Base-by-base conservation (phyloP, 2,329 filamentous ascomycete species). In the Ceratocystis eucalypticola region DNA sequence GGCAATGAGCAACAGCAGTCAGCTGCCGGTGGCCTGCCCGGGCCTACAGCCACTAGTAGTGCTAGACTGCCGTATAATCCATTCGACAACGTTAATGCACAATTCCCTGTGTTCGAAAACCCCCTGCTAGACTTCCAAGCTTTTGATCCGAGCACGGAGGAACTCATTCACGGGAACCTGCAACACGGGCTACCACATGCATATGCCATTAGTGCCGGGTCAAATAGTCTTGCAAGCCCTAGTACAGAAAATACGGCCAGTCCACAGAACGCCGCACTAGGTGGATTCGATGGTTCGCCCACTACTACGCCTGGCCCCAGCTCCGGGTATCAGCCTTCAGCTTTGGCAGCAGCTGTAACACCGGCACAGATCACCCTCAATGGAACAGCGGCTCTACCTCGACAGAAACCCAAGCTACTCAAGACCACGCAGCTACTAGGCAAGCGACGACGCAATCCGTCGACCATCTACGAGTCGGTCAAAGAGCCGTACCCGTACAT, bases 401-500 rank as follows among this genome's bases (percentile, higher is more conserved):
- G 77, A 65, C 74, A 75, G 37, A 83, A 80, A 71, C 71, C 75
- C 22, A 82, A 79, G 70, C 62, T 68, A 12, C 55, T 68, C 5
- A 68, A 65, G 64, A 65, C 66, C 3, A 64, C 63, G 17, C 73
- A 76, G 22, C 76, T 83, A 30, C 74, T 84, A n/a, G 79, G 80
- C 55, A 86, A 86, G 73, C 79, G 84, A 28, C 78, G 80, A 65
- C 80, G 84, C 48, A 91, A 96, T 72, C 88, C 92, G 4, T 92
- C 90, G 0, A 83, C 84, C 62, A 90, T 97, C 66, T 99, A 97
- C 75, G 86, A 92, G 69, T 88, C 85, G 50, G 91, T 99, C 72
- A 91, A 88, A 69, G 88, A 94, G 72, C 92, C 94, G 3, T 96
- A 97, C 73, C 87, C 89, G 8, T 97, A 97, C 73, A 91, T 92